Base-by-base conservation (phyloP, 2,329 filamentous ascomycete species). In the Blastomyces silverae region DNA sequence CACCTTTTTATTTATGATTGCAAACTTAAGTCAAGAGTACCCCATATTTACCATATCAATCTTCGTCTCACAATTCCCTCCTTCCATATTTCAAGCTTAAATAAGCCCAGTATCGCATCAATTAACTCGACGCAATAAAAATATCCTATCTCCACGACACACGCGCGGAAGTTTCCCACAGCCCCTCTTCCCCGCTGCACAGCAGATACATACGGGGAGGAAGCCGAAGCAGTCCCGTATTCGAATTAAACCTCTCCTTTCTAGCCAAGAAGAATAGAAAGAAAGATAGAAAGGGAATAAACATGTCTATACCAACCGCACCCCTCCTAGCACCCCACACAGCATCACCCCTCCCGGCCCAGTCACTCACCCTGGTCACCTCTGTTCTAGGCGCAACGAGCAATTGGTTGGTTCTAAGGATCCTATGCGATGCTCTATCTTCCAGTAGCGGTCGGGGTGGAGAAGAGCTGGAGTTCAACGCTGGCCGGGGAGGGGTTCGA, bases 331-430 rank as follows among this genome's bases (percentile, higher is more conserved):
- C 64, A n/a, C 65, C 65, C 13, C 68, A 69, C 57, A 69, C 63
- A 59, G 56, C 37, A 37, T 77, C 78, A 63, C 76, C 72, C 2
- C 52, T 66, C 5, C 58, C 68, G n/a, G 63, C 63, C 22, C 66
- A 64, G 25, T 68, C 78, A 8, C 73, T 80, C 60, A 79, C 75
- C 11, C 66, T 81, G 34, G 68, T 81, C 39, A 79, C 79, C 22
- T 79, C 78, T 13, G 76, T 80, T 1, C 73, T 81, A 37, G 75
- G 74, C n/a, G 78, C 79, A 57, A 79, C 81, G 76, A 72, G 82
- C 25, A 84, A 83, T 70, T 87, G 85, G 85, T 77, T 87, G 28
- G 72, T 82, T 0, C 69, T 84, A 13, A 79, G 84, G 44, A 82
- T 81, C 64, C 72, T 84, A 34, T 79, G 80, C 73, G 78, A 78